Base-by-base conservation (phyloP, 2,329 filamentous ascomycete species). In the Huntiella savannae region DNA sequence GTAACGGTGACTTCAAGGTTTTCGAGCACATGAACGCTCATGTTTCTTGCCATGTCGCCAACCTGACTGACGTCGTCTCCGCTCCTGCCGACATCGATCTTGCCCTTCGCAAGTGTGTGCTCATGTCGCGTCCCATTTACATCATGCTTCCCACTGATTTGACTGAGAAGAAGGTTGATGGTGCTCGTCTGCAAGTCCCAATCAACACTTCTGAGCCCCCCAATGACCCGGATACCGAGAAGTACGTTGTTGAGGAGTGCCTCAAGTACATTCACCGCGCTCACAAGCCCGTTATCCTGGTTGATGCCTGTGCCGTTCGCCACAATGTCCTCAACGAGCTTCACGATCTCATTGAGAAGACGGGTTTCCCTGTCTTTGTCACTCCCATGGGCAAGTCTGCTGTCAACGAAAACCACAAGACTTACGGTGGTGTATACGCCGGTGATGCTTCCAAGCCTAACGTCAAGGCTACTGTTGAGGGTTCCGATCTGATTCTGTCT, bases 331-430 rank as follows among this genome's bases (percentile, higher is more conserved):
- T 87, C 1, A 60, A 74, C 1, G 83, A 91, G 59, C 76, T 85
- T 13, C 75, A 82, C 53, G 71, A 73, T 5, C 66, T 94, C 12
- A 65, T 92, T 44, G 67, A 78, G 50, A 82, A 79, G 60, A 82
- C 82, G 1, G 68, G 74, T 3, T 65, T 93, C 5, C 85, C 86
- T 4, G 79, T 82, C 0, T 92, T 91, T 54, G 82, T 87, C n/a
- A 81, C 84, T 0, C 83, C 85, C 2, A 92, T 92, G 81, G 85
- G 85, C 40, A 93, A 93, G 63, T 75, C 84, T 13, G 81, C 82
- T 15, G 72, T 94, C 40, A 72, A 91, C 55, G 85, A 94, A 60
- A 72, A 71, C 2, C 70, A 81, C 40, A 65, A 70, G n/a, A 81
- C 74, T 55, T 93, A 80, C 54, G 82, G 82, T 16, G 86, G 86